These are phyloP conservation scores for Diddensiella caesifluorescens DNA, from an alignment of 805 yeast species.

Conservation along the genomic window DNA sequence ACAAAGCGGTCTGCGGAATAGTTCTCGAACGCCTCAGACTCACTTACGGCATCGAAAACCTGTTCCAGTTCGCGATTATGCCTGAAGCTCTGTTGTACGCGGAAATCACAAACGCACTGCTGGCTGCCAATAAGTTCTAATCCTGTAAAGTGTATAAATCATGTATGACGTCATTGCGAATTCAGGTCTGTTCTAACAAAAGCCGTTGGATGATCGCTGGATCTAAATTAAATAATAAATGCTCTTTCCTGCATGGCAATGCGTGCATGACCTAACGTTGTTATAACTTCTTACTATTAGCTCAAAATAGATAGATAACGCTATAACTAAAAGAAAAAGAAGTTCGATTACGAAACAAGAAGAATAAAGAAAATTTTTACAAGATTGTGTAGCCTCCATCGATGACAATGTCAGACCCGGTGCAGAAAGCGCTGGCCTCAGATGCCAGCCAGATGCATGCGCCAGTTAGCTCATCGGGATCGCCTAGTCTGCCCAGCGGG, in stretches of 20 bases:
- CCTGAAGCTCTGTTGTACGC: not conserved
- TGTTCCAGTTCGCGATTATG: not conserved
- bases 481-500: constrained; percentile 65
- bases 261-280: too few species aligned
- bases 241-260: too few species aligned
- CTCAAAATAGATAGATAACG: not conserved
- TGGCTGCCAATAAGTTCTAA: not conserved
- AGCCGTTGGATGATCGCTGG: too few species aligned
- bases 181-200: not conserved
- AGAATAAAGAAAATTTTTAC: constrained; percentile 16
- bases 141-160: too few species aligned
- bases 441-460: constrained; percentile 58
- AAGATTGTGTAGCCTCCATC: constrained; percentile 52
- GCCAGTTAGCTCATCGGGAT: constrained; percentile 64
- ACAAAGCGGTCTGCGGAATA: not conserved
- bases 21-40: not conserved
- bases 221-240: too few species aligned
- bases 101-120: not conserved
- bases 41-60: not conserved
- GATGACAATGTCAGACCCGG: constrained; percentile 61
- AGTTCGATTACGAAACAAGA: not conserved
- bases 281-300: too few species aligned
- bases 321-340: not conserved
- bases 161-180: not conserved
- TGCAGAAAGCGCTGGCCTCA: constrained; percentile 53